Evolutionary conservation across 2,329 filamentous ascomycete species (phyloP), one percentile per base, ranked within the genome.

Genomic region (Clarireedia sp.): DNA sequence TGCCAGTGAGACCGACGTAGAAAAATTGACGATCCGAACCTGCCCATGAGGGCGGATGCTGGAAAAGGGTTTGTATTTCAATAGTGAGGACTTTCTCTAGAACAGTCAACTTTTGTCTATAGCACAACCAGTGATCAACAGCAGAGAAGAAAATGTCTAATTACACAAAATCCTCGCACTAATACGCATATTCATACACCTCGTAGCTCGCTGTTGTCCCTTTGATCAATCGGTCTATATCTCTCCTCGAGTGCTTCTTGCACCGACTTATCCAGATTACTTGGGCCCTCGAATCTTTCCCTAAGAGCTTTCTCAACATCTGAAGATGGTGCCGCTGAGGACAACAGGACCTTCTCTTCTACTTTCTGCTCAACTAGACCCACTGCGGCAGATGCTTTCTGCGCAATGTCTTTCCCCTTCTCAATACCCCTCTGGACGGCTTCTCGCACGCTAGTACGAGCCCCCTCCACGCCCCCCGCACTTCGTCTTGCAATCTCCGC

Each of bases 161-260:
- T 56, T 56, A 56, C 50, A 56, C 44, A 46, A 4, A 26, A 46
- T 46, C 38, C n/a, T 41, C 38, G 17, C 16, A n/a, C 38, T 41
- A 16, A 8, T n/a, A 41, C 38, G 49, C 56, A 45, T 56, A 38
- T 29, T 66, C 64, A 69, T 61, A 69, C 61, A 47, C 69, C 70
- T 24, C 68, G 67, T 48, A 74, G 54, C 21, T 64, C 60, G 43
- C 69, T 67, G 48, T 71, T 70, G 10, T 68, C 66, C 44, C 63
- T 70, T 57, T 61, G 33, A 36, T 70, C 72, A 57, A 78, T 67
- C 0, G 75, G 75, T 61, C 67, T 73, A 64, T 84, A 84, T 62
- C 81, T 72, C 66, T 82, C 78, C 48, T 71, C 73, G 51, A 85
- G 68, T 43, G 75, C 72, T 65, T 82, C 76, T 59, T 79, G 73